Evolutionary conservation across 2,329 filamentous ascomycete species (phyloP), one percentile per base, ranked within the genome.

Genomic region (Aureobasidium melanogenum): DNA sequence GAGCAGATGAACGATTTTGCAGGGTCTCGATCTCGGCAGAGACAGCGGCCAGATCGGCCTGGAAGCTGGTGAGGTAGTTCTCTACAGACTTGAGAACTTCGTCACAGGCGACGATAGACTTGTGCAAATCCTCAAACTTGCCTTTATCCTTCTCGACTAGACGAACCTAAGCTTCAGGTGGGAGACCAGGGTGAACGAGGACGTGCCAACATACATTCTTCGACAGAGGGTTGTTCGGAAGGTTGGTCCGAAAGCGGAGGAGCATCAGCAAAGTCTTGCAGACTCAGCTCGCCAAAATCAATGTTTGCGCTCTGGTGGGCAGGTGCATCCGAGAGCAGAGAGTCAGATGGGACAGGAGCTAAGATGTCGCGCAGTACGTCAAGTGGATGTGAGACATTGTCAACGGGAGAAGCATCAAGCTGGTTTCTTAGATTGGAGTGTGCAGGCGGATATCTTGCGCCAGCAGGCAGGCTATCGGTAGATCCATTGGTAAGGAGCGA

Each of bases 11-110:
- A 50, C 94, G 85, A 56, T 88, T 86, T 75, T 99, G 94, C 43
- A 99, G 77, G 2, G 87, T 91, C 75, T 99, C 94, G 56, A 99
- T 99, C 72, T 99, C 94, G 7, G 91, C 88, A 1, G 94, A 97
- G 14, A 99, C 94, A 15, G 86, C 84, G 9, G 91, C 93, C 12
- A 99, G 83, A 73, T 99, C 95, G 63, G 91, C 89, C 71, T 95
- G 91, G 71, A 99, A 99, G 72, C 87, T 93, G 39, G 89, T 89
- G 58, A 99, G 80, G 72, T 97, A 97, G 34, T 84, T 86, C 76
- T 99, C 93, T 60, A 99, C 94, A 0, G 92, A 96, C 73, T 87
- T 89, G 48, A 97, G 82, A 55, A 97, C 90, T 71, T 96, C 88
- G 74, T 99, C 94, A 76, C 93, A 99, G 55, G 90, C 89, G 43